Base-by-base conservation (phyloP, 148 eudicot species). In the Diospyros kaki region DNA sequence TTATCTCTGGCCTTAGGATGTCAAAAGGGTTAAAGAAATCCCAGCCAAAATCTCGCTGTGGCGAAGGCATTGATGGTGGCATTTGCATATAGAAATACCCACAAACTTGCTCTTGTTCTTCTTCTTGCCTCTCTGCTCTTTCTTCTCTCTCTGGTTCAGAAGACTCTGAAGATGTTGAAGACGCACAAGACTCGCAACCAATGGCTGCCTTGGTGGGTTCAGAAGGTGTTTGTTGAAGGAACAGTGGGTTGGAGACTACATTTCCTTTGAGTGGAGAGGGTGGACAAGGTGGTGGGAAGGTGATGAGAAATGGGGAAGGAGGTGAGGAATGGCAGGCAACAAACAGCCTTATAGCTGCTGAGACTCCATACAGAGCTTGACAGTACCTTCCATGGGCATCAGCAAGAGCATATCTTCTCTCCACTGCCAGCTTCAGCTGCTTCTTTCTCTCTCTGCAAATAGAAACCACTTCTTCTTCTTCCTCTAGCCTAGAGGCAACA, bases 11-110 rank as follows among this genome's bases (percentile, higher is more conserved):
- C 39, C 91, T 80, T 6, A 88, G 86, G 38, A 83, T 84, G 6
- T 63, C 75, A 71, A 95, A 95, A 15, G 97, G 98, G 86, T 95
- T 88, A 59, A 92, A 95, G 78, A 92, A 95, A 78, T 95, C 98
- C 98, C 98, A 95, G 68, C 94, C 98, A 83, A 86, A 90, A 76
- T 89, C 94, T 76, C 91, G 87, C 68, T 83, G 89, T 38, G 96
- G 98, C 2, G 96, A 86, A 15, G 87, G 84, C 89, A 90, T 81
- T 70, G 86, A 63, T 66, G 85, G 89, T 10, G 93, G 85, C 88
- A 86, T 78, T 42, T 85, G 87, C 91, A 86, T 83, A 62, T 87
- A 87, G 66, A 72, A 91, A 81, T 88, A 93, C 81, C 89, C 96
- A 85, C 69, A 76, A 51, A 42, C 52, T 28, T 71, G 76, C 54